A percentile compares a stretch with the other conserved stretches of the same genome.
Conservation (phyloP, 805 yeast species). For the Zygoascus flipseniorum region DNA sequence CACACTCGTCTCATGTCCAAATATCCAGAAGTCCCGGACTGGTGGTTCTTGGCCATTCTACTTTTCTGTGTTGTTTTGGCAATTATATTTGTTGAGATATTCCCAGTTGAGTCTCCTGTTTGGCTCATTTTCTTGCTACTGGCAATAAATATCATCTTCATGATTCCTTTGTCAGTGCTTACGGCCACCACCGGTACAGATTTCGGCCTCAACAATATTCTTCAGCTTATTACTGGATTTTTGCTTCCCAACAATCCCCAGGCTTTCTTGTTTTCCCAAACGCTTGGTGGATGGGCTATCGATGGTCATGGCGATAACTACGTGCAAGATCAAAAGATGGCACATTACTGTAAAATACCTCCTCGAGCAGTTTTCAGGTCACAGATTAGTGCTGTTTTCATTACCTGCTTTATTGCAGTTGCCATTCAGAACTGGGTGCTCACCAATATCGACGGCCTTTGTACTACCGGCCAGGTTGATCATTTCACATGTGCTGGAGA, state of each 20-base stretch:
- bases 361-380: slow-evolving; percentile 17
- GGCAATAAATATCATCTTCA: slow-evolving; percentile 43
- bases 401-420: slow-evolving; percentile 22
- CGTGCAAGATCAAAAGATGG: slow-evolving; percentile 50
- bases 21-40: slow-evolving; percentile 64
- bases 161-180: slow-evolving; percentile 55
- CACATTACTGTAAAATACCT: slow-evolving; percentile 39
- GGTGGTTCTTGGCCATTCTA: slow-evolving; percentile 53
- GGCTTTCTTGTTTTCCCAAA: slow-evolving; percentile 33
- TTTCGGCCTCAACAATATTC: slow-evolving; percentile 51
- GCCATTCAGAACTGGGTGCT: slow-evolving; percentile 28
- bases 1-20: slow-evolving; percentile 14
- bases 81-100: slow-evolving; percentile 14
- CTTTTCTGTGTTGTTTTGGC: slow-evolving; percentile 31
- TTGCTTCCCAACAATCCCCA: slow-evolving; percentile 52
- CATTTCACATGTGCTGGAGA: slow-evolving; percentile 31
- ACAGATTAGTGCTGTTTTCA: slow-evolving; percentile 23
- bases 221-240: slow-evolving; percentile 58
- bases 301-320: slow-evolving; percentile 53
- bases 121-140: slow-evolving; percentile 56
- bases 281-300: slow-evolving; percentile 31
- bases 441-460: slow-evolving; percentile 24
- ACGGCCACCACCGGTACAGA: slow-evolving; percentile 52
- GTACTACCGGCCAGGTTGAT: slow-evolving; percentile 21
- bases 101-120: slow-evolving; percentile 24